phyloP scores from a whole-genome alignment of 768 basidiomycete species.

The Mycena latifolia region DNA sequence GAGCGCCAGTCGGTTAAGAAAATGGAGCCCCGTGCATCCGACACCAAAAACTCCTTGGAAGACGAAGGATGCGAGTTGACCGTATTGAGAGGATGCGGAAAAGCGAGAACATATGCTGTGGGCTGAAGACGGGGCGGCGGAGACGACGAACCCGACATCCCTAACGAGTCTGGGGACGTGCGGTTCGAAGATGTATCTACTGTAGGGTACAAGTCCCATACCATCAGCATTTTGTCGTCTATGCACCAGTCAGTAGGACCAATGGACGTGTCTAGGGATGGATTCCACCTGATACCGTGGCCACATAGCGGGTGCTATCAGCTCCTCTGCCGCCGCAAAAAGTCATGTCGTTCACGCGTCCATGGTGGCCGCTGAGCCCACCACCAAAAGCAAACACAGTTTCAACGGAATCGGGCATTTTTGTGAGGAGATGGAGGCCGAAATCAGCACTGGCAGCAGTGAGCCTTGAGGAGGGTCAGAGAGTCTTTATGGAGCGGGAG shows the following conservation, averaged over 20 bases:
- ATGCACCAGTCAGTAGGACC: constrained; percentile 22
- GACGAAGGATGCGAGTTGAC: constrained; percentile 79
- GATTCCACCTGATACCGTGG: constrained; percentile 82
- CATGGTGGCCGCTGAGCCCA: constrained; percentile 85
- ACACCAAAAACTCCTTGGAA: constrained; percentile 84
- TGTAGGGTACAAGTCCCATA: constrained; percentile 85
- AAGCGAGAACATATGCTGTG: constrained; percentile 81
- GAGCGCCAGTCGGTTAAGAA: constrained; percentile 89
- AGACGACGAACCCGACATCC: constrained; percentile 44
- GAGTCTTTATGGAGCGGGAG: constrained; percentile 1
- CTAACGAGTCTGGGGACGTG: constrained; percentile 47
- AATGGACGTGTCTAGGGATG: constrained; percentile 10
- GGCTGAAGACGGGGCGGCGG: constrained; percentile 69
- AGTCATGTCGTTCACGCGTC: constrained; percentile 80
- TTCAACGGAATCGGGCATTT: constrained; percentile 60
- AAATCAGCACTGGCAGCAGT: constrained; percentile 77
- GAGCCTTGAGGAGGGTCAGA: constrained; percentile 58
- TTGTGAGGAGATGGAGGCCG: constrained; percentile 78
- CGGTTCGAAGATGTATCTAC: constrained; percentile 56
- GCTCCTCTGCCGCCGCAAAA: constrained; percentile 83
- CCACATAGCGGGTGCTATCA: constrained; percentile 80
- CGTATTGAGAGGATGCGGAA: constrained; percentile 77
- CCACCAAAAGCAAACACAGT: constrained; percentile 80
- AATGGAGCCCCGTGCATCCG: constrained; percentile 79
- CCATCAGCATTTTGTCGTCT: constrained; percentile 90